phyloP scores from a whole-genome alignment of 2,329 filamentous ascomycete species.

The Ramichloridium luteum region DNA sequence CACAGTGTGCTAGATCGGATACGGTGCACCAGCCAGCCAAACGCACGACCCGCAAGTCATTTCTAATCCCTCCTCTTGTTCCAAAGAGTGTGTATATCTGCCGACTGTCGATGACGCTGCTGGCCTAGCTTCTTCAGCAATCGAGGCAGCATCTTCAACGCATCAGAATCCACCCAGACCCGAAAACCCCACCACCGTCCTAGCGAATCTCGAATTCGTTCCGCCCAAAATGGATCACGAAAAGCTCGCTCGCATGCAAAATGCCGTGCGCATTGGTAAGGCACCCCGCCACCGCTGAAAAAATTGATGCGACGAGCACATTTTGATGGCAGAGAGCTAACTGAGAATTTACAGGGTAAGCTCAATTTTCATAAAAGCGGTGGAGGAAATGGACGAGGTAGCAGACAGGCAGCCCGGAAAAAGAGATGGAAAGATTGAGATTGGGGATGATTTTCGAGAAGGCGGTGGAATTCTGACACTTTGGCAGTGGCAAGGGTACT shows the following conservation, averaged over 20 bases:
- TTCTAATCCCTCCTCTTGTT: too few species aligned
- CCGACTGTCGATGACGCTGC: conserved; percentile 15
- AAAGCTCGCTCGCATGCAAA: conserved; percentile 55
- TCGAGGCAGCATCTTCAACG: conserved; percentile 10
- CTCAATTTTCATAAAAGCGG: too few species aligned
- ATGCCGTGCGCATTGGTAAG: conserved; percentile 60
- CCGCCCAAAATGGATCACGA: conserved; percentile 46
- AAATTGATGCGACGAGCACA: too few species aligned
- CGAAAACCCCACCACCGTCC: conserved; percentile 5
- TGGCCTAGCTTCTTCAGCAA: conserved; percentile 11
- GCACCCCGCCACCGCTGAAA: conserved; percentile 10
- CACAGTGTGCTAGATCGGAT: too few species aligned
- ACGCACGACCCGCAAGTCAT: too few species aligned
- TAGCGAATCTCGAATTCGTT: conserved; percentile 1
- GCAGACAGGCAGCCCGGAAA: too few species aligned
- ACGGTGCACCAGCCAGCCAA: too few species aligned
- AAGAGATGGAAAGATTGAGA: too few species aligned
- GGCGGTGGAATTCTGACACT: conserved; percentile 17
- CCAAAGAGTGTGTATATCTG: too few species aligned
- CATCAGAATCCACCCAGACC: conserved; percentile 1
- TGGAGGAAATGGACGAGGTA: too few species aligned
- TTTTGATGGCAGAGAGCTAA: too few species aligned
- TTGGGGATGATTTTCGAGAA: too few species aligned
- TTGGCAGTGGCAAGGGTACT: conserved; percentile 80
- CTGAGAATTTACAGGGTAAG: conserved; percentile 2